Conservation (phyloP, 176 grass and related monocot genomes). For the Otatea glauca region DNA sequence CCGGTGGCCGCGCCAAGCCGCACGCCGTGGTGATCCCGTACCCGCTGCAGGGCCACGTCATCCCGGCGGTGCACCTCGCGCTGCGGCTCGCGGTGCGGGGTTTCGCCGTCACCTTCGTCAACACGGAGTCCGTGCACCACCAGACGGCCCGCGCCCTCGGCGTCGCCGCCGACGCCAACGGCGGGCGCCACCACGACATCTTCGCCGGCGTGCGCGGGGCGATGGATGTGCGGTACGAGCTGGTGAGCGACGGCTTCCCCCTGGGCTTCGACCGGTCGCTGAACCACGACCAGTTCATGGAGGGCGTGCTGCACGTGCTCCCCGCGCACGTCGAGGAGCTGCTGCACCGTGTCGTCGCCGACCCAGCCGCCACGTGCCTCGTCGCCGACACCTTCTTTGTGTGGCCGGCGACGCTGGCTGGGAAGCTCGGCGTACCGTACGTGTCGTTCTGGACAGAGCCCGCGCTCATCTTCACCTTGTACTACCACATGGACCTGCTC, state of each 20-base stretch:
- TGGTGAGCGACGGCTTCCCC: slow-evolving; percentile 63
- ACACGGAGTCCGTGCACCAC: slow-evolving; percentile 67
- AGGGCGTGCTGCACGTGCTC: slow-evolving; percentile 56
- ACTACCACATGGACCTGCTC: slow-evolving; percentile 75
- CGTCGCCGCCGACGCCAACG: neutral
- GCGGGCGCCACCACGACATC: slow-evolving; percentile 11
- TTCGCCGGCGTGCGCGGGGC: slow-evolving; percentile 36
- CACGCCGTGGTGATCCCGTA: slow-evolving; percentile 70
- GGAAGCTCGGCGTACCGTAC: slow-evolving; percentile 60
- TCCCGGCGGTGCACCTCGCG: slow-evolving; percentile 68
- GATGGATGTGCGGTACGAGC: slow-evolving; percentile 66
- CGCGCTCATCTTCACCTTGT: slow-evolving; percentile 64
- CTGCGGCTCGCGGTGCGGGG: slow-evolving; percentile 45
- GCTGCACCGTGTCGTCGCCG: slow-evolving; percentile 46
- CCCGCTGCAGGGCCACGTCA: slow-evolving; percentile 75
- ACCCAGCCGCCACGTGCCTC: slow-evolving; percentile 58
- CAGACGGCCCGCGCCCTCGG: slow-evolving; percentile 40
- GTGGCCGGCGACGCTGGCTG: slow-evolving; percentile 59
- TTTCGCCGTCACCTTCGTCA: slow-evolving; percentile 69
- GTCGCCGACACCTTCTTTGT: slow-evolving; percentile 75
- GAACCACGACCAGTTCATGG: slow-evolving; percentile 70
- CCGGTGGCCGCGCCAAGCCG: neutral
- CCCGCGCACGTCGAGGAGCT: slow-evolving; percentile 71
- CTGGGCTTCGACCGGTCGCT: slow-evolving; percentile 54
- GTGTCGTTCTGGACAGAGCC: slow-evolving; percentile 79